Conservation (phyloP, 148 eudicot species). For the Limonium bicolor region DNA sequence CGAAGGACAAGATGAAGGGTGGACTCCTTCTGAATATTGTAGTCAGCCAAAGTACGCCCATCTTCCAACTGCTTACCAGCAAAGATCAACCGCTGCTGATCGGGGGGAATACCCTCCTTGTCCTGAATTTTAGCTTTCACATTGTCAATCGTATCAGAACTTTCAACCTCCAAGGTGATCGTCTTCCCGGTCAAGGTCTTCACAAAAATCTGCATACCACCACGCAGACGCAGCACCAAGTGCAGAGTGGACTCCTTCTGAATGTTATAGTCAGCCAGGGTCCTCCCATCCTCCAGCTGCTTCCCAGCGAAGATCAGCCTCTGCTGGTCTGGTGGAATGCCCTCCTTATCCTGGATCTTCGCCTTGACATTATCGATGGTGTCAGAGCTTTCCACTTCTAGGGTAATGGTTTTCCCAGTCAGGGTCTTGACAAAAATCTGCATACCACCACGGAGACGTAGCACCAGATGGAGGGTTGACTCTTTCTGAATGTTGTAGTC, state of each 20-base stretch:
- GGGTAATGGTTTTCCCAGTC: constrained; percentile 3
- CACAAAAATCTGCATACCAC: constrained; percentile 22
- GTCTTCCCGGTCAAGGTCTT: constrained; percentile 19
- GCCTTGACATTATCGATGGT: constrained; percentile 11
- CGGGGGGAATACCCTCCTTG: constrained; percentile 5
- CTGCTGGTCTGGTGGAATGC: constrained; percentile 19
- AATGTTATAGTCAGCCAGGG: constrained; percentile 4
- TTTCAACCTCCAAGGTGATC: constrained; percentile 13
- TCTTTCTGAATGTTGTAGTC: constrained; percentile 6
- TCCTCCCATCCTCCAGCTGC: constrained; percentile 6
- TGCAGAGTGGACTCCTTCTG: constrained; percentile 4
- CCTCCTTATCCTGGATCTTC: constrained; percentile 17
- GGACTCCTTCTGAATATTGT: constrained; percentile 3
- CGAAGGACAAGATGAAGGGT: constrained; percentile 1
- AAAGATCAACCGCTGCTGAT: constrained; percentile 4
- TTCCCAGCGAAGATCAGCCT: constrained; percentile 16
- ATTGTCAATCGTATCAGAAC: constrained; percentile 5
- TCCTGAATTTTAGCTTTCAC: constrained; percentile 4
- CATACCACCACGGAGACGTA: constrained; percentile 2
- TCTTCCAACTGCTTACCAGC: constrained; percentile 3
- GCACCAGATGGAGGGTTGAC: constrained; percentile 3
- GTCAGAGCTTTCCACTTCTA: constrained; percentile 5
- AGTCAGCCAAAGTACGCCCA: not conserved
- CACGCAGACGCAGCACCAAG: constrained; percentile 10
- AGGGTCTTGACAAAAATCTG: constrained; percentile 3